Evolutionary conservation across 1,139 yeast species (phyloP), one percentile per base, ranked within the genome.

Genomic region (Kluyveromyces sp.): DNA sequence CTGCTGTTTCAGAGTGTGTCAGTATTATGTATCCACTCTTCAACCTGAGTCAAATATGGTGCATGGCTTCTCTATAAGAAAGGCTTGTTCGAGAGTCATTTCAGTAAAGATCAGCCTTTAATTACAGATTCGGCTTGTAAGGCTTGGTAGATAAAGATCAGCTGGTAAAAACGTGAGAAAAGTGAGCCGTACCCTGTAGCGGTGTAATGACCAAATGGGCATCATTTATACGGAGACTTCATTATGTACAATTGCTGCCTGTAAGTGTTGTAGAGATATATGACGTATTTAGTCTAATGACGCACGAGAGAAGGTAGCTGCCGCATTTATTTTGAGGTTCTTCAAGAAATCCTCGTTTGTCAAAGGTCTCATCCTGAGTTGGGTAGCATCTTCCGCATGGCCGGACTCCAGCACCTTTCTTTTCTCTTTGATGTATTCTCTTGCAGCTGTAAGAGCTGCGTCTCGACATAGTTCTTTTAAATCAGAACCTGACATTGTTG

Each of bases 401-500:
- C 33, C 40, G 8, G 40, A 37, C 1, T 41, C 45, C 29, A 53
- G 42, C 17, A 50, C 22, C 29, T 49, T 49, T 38, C 60, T 54
- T 44, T 68, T 67, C 20, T 49, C 49, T 50, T 78, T 71, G 40
- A 89, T 84, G 58, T 78, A 87, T 60, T 89, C 96, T 54, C 95
- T 73, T 60, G 92, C 89, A 0, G 96, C 88, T 50, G 74, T 75
- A 68, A 89, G 77, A 1, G 95, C 96, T 0, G 98, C 98, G 56
- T 87, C 94, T 47, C 98, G 75, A 60, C 96, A 87, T 43, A 87
- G 69, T 60, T 92, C 98, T 54, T 86, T 81, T 56, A 92, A 72
- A 57, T 92, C 98, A 4, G 95, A 84, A 1, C 98, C 98, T 54
- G 95, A 84, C 60, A 76, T 71, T 1, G 95, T 95, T 13, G 74